Base-by-base conservation (phyloP, 176 grass and related monocot genomes). In the Musa troglodytarum region DNA sequence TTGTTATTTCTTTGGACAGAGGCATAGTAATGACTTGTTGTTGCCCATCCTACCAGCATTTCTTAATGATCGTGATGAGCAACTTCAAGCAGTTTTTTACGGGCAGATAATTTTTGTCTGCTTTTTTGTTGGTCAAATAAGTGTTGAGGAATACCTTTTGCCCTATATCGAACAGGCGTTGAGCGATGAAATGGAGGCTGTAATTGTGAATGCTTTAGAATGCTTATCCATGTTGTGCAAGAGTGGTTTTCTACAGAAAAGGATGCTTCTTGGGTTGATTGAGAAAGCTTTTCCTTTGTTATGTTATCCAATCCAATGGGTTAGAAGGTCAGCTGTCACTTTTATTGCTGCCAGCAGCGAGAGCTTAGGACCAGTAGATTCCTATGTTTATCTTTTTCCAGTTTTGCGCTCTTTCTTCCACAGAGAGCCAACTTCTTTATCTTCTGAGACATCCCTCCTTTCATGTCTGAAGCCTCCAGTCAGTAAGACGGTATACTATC, bases 131-230 rank as follows among this genome's bases (percentile, higher is more conserved):
- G 95, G 95, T 71, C 83, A 87, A 87, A 82, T 77, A 80, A 98
- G 95, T 75, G 95, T 98, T 2, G 95, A 98, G 81, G 95, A 98
- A 65, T 98, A 98, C 72, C 90, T 98, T 58, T 84, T 98, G 73
- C 95, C 95, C 70, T 98, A 98, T 77, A 89, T 98, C 80, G 95
- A 98, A 76, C 95, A 89, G 69, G 95, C 88, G 67, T 82, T 98
- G 82, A 86, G 82, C 82, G 86, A 98, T 79, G 82, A 82, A 65
- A 87, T 87, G 84, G 90, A 93, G 78, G 88, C 84, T 75, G 90
- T 98, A 59, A 85, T 98, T 76, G 90, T 91, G 25, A 93, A 91
- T 73, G 88, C 83, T 73, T 81, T 98, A 69, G 88, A 98, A 71
- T 98, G 95, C 82, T 86, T 98, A 73, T 82, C 88, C 68, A 89